Conservation (phyloP, 2,329 filamentous ascomycete genomes). For the Pseudocercospora ulei region DNA sequence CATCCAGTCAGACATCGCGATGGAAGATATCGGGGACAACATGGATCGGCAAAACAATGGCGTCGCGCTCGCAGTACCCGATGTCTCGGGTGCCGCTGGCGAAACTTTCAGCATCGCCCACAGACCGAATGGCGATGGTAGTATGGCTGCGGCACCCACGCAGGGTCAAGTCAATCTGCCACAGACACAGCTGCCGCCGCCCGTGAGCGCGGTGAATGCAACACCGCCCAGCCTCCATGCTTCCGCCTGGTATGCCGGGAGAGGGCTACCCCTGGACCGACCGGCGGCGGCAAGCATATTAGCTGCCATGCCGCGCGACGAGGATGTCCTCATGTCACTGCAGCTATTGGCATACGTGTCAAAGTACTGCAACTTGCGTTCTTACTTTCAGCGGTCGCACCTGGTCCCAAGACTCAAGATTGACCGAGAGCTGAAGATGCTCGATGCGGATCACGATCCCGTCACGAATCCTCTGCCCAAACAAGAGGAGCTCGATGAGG, state of each 20-base stretch:
- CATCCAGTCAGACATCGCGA: conserved; percentile 70
- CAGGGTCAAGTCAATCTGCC: conserved; percentile 38
- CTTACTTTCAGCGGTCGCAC: conserved; percentile 92
- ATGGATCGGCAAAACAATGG: conserved; percentile 57
- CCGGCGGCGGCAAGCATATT: conserved; percentile 54
- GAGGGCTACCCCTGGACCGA: conserved; percentile 26
- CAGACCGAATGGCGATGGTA: conserved; percentile 71
- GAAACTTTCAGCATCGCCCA: conserved; percentile 94
- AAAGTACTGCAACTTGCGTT: conserved; percentile 92
- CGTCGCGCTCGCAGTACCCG: conserved; percentile 67
- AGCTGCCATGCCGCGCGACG: conserved; percentile 87
- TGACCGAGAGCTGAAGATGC: conserved; percentile 66
- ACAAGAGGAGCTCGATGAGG: conserved; percentile 53
- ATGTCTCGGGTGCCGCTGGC: conserved; percentile 71
- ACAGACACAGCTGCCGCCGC: conserved; percentile 39
- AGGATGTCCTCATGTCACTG: conserved; percentile 95
- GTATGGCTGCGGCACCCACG: conserved; percentile 58
- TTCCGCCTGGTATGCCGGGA: conserved; percentile 28
- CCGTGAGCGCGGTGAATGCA: conserved; percentile 56
- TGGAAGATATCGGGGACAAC: conserved; percentile 76
- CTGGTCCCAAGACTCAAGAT: conserved; percentile 87
- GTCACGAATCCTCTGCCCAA: conserved; percentile 31
- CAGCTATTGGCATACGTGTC: conserved; percentile 95
- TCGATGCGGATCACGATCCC: conserved; percentile 58
- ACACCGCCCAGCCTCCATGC: conserved; percentile 65